Conservation (phyloP, 2,329 filamentous ascomycete genomes). For the Thelonectria rubi region DNA sequence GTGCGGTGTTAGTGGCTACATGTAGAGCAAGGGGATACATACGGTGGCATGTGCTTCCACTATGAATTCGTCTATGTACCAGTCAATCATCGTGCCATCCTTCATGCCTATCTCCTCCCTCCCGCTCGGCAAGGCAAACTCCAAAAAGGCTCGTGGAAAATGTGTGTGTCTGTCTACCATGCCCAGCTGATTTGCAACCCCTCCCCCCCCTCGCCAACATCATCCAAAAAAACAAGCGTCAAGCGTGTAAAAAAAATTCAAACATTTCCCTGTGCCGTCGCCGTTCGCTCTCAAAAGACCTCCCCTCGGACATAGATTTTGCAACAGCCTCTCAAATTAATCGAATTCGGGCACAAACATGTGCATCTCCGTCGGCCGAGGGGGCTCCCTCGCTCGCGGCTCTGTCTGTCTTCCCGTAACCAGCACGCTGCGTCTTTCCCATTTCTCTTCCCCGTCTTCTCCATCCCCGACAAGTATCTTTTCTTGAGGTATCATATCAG, state of each 20-base stretch:
- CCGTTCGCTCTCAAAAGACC: slow-evolving; percentile 14
- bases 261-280: neutral
- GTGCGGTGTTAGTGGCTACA: neutral
- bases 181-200: slow-evolving; percentile 22
- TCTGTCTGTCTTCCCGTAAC: slow-evolving; percentile 3
- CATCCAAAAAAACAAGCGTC: slow-evolving; percentile 14
- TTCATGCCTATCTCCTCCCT: slow-evolving; percentile 29
- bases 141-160: slow-evolving; percentile 23
- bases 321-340: slow-evolving; percentile 19
- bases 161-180: slow-evolving; percentile 26
- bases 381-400: slow-evolving; percentile 9
- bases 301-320: slow-evolving; percentile 12
- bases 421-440: neutral
- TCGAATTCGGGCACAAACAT: slow-evolving; percentile 5
- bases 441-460: neutral
- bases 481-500: slow-evolving; percentile 42
- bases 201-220: slow-evolving; percentile 17
- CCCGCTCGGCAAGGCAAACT: slow-evolving; percentile 24
- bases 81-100: slow-evolving; percentile 30
- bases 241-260: neutral
- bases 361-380: slow-evolving; percentile 10
- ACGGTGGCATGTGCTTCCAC: slow-evolving; percentile 7
- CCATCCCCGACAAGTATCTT: slow-evolving; percentile 28
- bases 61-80: slow-evolving; percentile 37
- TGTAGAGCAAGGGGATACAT: neutral